Evolutionary conservation across 352 stramenopile genomes (phyloP).

Genomic region (Phytophthora megakarya): DNA sequence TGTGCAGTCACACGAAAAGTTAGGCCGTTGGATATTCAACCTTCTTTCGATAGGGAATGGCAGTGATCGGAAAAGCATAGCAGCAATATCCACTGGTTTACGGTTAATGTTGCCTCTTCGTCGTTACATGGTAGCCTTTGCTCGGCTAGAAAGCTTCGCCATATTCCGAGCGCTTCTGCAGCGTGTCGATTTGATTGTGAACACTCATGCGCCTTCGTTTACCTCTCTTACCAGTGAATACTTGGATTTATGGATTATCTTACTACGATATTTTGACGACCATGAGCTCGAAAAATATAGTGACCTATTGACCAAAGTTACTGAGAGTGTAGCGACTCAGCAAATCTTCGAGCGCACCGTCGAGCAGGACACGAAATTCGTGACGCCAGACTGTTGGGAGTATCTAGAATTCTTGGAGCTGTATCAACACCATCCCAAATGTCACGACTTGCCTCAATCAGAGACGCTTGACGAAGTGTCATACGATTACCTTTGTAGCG

Average conservation of each 20-base stretch:
- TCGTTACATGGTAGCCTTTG: constrained; percentile 40
- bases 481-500: constrained; percentile 28
- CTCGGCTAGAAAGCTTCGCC: constrained; percentile 44
- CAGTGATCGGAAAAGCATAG: constrained; percentile 35
- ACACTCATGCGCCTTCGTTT: constrained; percentile 37
- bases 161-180: constrained; percentile 51
- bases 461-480: constrained; percentile 26
- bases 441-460: constrained; percentile 27
- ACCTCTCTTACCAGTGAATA: constrained; percentile 37
- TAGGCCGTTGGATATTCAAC: constrained; percentile 47
- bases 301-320: constrained; percentile 41
- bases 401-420: constrained; percentile 40
- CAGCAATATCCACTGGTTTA: constrained; percentile 38
- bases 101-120: constrained; percentile 59
- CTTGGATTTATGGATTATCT: constrained; percentile 49
- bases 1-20: constrained; percentile 33
- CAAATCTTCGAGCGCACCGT: constrained; percentile 23
- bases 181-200: constrained; percentile 53
- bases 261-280: constrained; percentile 56
- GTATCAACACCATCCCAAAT: constrained; percentile 30
- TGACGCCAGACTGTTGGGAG: constrained; percentile 37
- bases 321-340: constrained; percentile 47
- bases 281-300: constrained; percentile 53
- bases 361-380: constrained; percentile 27
- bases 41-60: constrained; percentile 47